Base-by-base conservation (phyloP, 2,329 filamentous ascomycete genomes). In the Xylaria sp. region DNA sequence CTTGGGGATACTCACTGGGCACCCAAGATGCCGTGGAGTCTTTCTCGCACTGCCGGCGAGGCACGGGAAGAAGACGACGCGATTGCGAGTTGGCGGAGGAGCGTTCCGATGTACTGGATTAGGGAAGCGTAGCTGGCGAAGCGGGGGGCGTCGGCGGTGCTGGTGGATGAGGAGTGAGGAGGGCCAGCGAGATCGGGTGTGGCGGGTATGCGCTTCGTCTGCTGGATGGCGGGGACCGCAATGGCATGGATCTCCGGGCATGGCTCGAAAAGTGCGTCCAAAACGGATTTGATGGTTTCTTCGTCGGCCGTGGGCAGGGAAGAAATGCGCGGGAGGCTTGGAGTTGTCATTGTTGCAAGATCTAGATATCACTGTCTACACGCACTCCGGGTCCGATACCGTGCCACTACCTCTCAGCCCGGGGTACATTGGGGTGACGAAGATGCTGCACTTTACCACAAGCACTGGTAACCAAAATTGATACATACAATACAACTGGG, bases 221-320 rank as follows among this genome's bases (percentile, higher is more conserved):
- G 70, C 40, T 80, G 81, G n/a, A 96, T 80, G 2, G 89, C 78
- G 1, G 90, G 90, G 5, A 91, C 74, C 15, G 90, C 85, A 13
- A 95, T 82, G 11, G 83, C 81, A 75, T 94, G 92, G 1, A 97
- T 86, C 52, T 88, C 85, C 0, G 84, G 80, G 55, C 89, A 93
- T 15, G 91, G 91, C 74, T 97, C 93, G 76, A 97, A 97, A 61
- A 97, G 87, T 3, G 88, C 82, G 77, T 96, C 91, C 49, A 97
- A 85, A 51, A 88, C 79, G 4, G 76, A 72, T 37, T 80, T 81
- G 58, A 90, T 83, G 19, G 83, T 78, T 27, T 80, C 70, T 29
- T 85, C 81, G 17, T 87, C 73, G 49, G 89, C 83, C 47, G 78
- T 77, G 25, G 82, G 78, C 38, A 96, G 79, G 13, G 78, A 77